Percentiles rank a stretch among this genome's conserved stretches.
Evolutionary conservation across 768 basidiomycete genomes (phyloP).

Genomic region (Collybiopsis luxurians): DNA sequence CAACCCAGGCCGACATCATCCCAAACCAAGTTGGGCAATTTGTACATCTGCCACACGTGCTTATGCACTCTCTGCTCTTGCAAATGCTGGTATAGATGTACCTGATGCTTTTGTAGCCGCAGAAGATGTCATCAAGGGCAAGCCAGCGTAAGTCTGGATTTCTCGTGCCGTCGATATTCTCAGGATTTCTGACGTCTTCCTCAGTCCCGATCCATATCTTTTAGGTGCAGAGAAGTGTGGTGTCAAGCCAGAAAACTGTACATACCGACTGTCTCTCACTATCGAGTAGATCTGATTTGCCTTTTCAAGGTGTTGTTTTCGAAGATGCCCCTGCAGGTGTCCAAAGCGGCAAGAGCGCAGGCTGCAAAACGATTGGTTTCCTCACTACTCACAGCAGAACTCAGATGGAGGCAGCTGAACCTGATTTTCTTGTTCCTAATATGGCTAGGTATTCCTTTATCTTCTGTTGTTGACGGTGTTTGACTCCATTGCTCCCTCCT

Average conservation of each 20-base stretch:
- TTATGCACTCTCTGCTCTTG: slow-evolving; percentile 75
- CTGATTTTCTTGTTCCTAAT: slow-evolving; percentile 71
- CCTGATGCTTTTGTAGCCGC: slow-evolving; percentile 78
- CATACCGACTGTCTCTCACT: slow-evolving; percentile 13
- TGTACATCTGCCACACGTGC: slow-evolving; percentile 80
- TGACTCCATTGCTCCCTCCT: neutral
- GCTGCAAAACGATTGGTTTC: slow-evolving; percentile 80
- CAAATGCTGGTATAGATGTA: slow-evolving; percentile 59
- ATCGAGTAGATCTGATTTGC: neutral
- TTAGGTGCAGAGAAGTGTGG: slow-evolving; percentile 74
- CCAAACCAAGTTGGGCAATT: slow-evolving; percentile 79
- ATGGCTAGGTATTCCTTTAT: slow-evolving; percentile 51
- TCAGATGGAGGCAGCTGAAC: slow-evolving; percentile 59
- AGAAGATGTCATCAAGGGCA: slow-evolving; percentile 81
- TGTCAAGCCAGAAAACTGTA: slow-evolving; percentile 61
- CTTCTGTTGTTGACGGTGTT: neutral
- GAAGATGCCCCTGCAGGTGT: slow-evolving; percentile 92
- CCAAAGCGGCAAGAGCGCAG: slow-evolving; percentile 74
- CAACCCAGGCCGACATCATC: slow-evolving; percentile 30
- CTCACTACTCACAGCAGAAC: slow-evolving; percentile 76
- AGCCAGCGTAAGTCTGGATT: slow-evolving; percentile 55
- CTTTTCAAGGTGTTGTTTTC: slow-evolving; percentile 67
- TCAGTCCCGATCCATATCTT: slow-evolving; percentile 86
- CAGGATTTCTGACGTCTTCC: slow-evolving; percentile 1
- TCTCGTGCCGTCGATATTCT: slow-evolving; percentile 4